Percentiles rank a stretch among this genome's conserved stretches.
These are phyloP conservation scores for Ustanciosporium gigantosporum DNA, from an alignment of 1,284 basidiomycete species.

Conservation along the genomic window DNA sequence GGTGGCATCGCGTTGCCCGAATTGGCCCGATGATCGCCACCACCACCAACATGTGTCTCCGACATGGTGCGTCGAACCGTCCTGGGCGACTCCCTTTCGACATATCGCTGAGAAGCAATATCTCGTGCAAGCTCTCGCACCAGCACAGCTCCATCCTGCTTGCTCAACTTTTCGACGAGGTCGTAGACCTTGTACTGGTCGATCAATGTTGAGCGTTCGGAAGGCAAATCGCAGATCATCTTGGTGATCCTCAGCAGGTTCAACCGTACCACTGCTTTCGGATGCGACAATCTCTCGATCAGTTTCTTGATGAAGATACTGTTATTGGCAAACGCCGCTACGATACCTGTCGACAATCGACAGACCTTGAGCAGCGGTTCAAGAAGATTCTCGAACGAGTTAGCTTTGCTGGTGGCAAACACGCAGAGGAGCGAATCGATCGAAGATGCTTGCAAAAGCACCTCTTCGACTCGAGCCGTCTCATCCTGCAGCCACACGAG, in stretches of 20 bases:
- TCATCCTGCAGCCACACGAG: conserved; percentile 94
- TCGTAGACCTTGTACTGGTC: conserved; percentile 45
- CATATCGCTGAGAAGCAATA: conserved; percentile 32
- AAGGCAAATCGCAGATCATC: conserved; percentile 77
- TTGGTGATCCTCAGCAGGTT: conserved; percentile 84
- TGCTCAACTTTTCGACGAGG: conserved; percentile 42
- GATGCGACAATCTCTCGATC: conserved; percentile 74
- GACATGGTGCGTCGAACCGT: conserved; percentile 35
- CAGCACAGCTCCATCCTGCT: conserved; percentile 62
- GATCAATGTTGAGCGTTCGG: conserved; percentile 59
- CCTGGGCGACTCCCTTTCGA: conserved; percentile 9
- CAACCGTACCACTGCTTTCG: conserved; percentile 83
- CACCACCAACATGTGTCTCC: conserved; percentile 29
- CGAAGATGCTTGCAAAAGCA: conserved; percentile 72
- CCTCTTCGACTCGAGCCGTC: conserved; percentile 87
- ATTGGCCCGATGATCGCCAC: background rate
- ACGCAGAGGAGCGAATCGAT: conserved; percentile 77
- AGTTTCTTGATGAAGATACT: conserved; percentile 83
- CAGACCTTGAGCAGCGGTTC: conserved; percentile 78
- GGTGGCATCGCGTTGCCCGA: conserved; percentile 2
- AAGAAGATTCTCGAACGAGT: conserved; percentile 90
- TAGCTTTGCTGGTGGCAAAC: conserved; percentile 79
- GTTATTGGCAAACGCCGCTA: conserved; percentile 73
- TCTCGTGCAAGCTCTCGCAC: conserved; percentile 65
- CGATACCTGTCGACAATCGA: conserved; percentile 75